Evolutionary conservation across 305 asterid species (phyloP), one percentile per base, ranked within the genome.

Genomic region (Solanum hybrid): DNA sequence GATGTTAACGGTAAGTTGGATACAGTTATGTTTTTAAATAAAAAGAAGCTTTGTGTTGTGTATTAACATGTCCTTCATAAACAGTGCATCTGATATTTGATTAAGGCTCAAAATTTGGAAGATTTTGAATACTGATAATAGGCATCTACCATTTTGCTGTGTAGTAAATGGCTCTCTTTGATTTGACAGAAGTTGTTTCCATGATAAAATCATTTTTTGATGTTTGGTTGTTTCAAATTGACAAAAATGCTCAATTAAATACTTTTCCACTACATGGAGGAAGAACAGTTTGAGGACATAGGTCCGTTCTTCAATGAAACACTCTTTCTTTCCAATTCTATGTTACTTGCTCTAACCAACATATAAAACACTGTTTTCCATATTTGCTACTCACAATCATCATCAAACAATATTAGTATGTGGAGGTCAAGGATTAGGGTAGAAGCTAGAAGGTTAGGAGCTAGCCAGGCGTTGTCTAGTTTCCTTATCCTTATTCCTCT

Each of bases 1-100:
- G 99, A 96, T 95, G 98, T 91, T 96, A 37, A 95, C 98, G 26
- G 99, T 96, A 92, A 95, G 98, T 94, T 45, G 40, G 37, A 77
- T 77, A 32, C 27, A 77, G 5, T 75, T 75, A 76, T 77, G 27
- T 32, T 34, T 34, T 77, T 17, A 35, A 77, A 19, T 32, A 35
- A 77, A 19, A 17, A 7, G 24, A 17, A 17, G 4, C 14, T 75
- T 32, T 32, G 34, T 32, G 34, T 32, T 32, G 34, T 32, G 34
- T 32, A 32, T 32, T 3, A 32, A 32, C 34, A 32, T 32, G 34
- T 32, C 34, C 34, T 73, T 73, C 37, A 1, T 27, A 29, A 29
- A 73, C 22, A 2, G 17, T 12, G 79, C 36, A 73, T 29, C 37
- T 73, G 79, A 29, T 73, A 13, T 7, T 73, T 12, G 22, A 73